These are phyloP conservation scores for Hypoxylon sp. DNA, from an alignment of 2,329 filamentous ascomycete genomes.

Conservation along the genomic window DNA sequence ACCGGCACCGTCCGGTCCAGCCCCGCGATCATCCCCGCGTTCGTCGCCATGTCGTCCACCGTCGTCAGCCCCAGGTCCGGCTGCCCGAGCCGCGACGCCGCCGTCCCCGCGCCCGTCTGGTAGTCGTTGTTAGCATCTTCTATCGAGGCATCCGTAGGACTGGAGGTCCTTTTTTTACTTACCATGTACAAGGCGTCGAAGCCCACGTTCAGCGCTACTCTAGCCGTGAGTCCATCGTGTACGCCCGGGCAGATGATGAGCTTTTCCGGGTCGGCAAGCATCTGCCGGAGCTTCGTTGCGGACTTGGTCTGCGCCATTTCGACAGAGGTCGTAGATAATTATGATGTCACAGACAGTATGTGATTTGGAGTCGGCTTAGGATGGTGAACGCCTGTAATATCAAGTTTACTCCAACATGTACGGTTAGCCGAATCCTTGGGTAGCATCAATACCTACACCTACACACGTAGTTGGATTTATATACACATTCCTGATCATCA, in stretches of 20 bases:
- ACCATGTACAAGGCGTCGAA: constrained; percentile 75
- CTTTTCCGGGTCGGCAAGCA: constrained; percentile 49
- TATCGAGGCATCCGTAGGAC: too few relatives aligned
- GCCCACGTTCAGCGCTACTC: constrained; percentile 68
- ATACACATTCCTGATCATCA: too few relatives aligned
- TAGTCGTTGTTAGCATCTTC: too few relatives aligned
- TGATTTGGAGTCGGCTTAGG: not conserved
- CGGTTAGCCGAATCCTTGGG: not conserved
- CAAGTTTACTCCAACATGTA: not conserved
- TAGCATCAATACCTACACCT: too few relatives aligned
- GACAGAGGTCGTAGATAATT: not conserved
- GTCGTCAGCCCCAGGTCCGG: constrained; percentile 70
- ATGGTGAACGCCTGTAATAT: not conserved
- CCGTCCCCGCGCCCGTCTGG: constrained; percentile 42
- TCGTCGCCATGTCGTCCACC: constrained; percentile 67
- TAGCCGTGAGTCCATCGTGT: constrained; percentile 72
- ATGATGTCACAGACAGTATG: not conserved
- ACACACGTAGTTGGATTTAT: not conserved
- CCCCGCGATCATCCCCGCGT: constrained; percentile 71
- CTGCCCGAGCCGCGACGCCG: constrained; percentile 66
- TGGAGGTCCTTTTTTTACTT: too few relatives aligned
- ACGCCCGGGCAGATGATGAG: constrained; percentile 69
- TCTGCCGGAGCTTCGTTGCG: constrained; percentile 50
- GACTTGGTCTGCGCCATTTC: constrained; percentile 33
- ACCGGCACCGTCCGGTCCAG: constrained; percentile 63